Base-by-base conservation (phyloP, 2,329 filamentous ascomycete species). In the Plectosphaerella plurivora region DNA sequence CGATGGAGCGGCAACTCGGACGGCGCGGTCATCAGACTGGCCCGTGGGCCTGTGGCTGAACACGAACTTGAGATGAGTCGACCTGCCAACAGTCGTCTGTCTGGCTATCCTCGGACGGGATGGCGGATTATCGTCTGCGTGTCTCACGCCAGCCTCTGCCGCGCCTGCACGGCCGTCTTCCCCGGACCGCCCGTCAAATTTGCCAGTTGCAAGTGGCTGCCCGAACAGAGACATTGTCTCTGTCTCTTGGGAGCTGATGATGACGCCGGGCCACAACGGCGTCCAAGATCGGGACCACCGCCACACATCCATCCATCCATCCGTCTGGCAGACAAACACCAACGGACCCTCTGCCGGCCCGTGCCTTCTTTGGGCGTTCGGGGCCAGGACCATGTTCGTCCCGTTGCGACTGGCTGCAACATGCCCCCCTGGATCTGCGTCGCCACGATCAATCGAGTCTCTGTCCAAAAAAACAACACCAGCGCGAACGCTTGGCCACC, bases 401-500 rank as follows among this genome's bases (percentile, higher is more conserved):
- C 28, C 28, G 28, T 33, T 33, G 28, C 28, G 28, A 33, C 28
- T 33, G 28, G 28, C 28, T 33, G 28, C 28, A 33, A 33, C 28
- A 12, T 33, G 25, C 8, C 28, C 25, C 25, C 18, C n/a, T 24
- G 39, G 47, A 49, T 49, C 35, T 49, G 15, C 15, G 6, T 14
- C 47, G 47, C 47, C 47, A 49, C 47, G 47, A 49, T 51, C 46
- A 22, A 45, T 44, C 35, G 20, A 24, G 28, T 18, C 39, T 10
- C 39, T 42, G 39, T 18, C 11, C 36, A 14, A 16, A 15, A 14
- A 15, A 14, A 39, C 36, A 14, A 39, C 36, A 15, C 36, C 36
- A 14, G 11, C 25, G 25, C 25, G 25, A 28, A 28, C 25, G 25
- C 25, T 10, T 28, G 25, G 25, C 25, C 25, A 28, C 25, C 25